phyloP scores from a whole-genome alignment of 257 asterid species.

The Schizonepeta tenuifolia region DNA sequence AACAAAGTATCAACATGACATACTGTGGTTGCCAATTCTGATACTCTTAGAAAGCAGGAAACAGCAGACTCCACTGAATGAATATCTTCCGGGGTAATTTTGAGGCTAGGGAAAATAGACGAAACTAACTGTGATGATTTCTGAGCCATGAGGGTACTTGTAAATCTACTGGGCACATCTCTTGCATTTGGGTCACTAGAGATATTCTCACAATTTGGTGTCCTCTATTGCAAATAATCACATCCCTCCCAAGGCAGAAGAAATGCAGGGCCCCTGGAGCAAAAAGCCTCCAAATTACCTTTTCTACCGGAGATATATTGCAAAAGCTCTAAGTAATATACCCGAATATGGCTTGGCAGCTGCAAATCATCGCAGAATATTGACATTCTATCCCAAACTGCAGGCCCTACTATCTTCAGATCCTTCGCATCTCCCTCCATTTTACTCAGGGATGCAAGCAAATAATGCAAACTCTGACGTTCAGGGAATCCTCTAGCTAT shows the following conservation, averaged over 20 bases:
- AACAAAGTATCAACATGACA: slow-evolving; percentile 57
- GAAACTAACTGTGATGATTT: slow-evolving; percentile 80
- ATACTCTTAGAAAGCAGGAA: slow-evolving; percentile 70
- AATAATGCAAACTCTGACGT: slow-evolving; percentile 48
- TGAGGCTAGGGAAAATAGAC: slow-evolving; percentile 62
- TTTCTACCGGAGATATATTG: slow-evolving; percentile 70
- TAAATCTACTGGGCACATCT: slow-evolving; percentile 55
- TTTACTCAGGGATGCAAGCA: slow-evolving; percentile 80
- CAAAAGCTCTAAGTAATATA: slow-evolving; percentile 82
- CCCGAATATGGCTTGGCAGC: slow-evolving; percentile 72
- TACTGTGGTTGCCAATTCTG: slow-evolving; percentile 57
- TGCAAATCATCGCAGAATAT: slow-evolving; percentile 68
- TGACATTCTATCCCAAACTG: slow-evolving; percentile 79
- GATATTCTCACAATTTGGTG: slow-evolving; percentile 34
- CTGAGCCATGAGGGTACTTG: slow-evolving; percentile 81
- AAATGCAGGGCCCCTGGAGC: slow-evolving; percentile 41
- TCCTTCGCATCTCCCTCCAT: slow-evolving; percentile 67
- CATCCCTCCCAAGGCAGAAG: slow-evolving; percentile 94
- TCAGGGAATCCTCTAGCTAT: slow-evolving; percentile 51
- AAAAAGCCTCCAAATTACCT: slow-evolving; percentile 43
- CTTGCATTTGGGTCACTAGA: slow-evolving; percentile 43
- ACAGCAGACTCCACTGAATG: slow-evolving; percentile 70
- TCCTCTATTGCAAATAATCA: slow-evolving; percentile 55
- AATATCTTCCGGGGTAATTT: slow-evolving; percentile 71
- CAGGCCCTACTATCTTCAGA: slow-evolving; percentile 62